Evolutionary conservation across 306 rosid species (phyloP), one percentile per base, ranked within the genome.

Genomic region (Prinsepia uniflora): DNA sequence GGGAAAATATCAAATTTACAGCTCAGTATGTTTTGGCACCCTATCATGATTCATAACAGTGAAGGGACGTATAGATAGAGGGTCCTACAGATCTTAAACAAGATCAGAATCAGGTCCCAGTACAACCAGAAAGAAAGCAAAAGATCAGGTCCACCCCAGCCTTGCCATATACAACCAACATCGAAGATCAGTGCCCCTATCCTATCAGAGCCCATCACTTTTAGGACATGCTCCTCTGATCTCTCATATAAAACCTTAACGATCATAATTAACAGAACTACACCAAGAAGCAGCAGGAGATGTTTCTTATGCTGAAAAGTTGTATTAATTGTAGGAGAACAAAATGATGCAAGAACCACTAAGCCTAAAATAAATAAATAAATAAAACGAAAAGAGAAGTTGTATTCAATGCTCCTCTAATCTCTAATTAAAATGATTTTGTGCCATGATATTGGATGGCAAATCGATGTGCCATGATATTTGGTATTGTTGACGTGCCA

Each of bases 71-170:
- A 30, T 52, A n/a, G 8, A 7, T 7, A 52, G 14, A 14, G 40
- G 59, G 68, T 60, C 68, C 40, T 34, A 13, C 68, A 72, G 5
- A 57, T 70, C 59, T 60, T 5, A 48, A 10, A 60, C 59, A 55
- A 46, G 11, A 72, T 60, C 60, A 47, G 18, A 45, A 13, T 40
- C 13, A 60, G 68, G 67, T 4, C 68, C 67, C 63, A 20, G 49
- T 54, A 54, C 30, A 40, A n/a, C 50, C 58, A 42, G 40, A 53
- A 54, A 40, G 46, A 39, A 54, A 69, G 52, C 12, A 19, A 68
- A 39, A 18, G 61, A 18, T 48, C 15, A 11, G 11, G 15, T 56
- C 39, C 36, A 19, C 22, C 40, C 39, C 36, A 19, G 14, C 40
- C 12, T 15, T 7, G 45, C 46, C 15, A 57, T 71, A 22, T 34